These are phyloP conservation scores for Gentiana macrophylla DNA, from an alignment of 257 asterid genomes.

Conservation along the genomic window DNA sequence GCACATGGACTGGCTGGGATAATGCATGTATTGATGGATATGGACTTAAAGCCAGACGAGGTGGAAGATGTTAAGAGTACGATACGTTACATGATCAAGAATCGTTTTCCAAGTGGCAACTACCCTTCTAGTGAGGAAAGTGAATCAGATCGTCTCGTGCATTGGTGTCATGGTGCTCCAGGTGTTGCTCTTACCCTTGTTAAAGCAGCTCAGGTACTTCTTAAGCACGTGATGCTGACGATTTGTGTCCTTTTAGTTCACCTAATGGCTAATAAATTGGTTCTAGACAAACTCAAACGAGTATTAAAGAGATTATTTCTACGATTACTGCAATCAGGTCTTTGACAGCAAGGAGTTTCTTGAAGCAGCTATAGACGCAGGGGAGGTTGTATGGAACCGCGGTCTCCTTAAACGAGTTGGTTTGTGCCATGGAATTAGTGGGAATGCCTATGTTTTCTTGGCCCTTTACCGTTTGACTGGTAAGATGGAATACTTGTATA, in stretches of 20 bases:
- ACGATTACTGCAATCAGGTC: slow-evolving; percentile 19
- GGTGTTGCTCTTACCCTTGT: slow-evolving; percentile 62
- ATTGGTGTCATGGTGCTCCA: slow-evolving; percentile 88
- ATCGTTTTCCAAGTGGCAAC: slow-evolving; percentile 52
- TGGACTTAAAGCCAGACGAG: slow-evolving; percentile 41
- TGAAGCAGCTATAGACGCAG: slow-evolving; percentile 69
- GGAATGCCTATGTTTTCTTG: slow-evolving; percentile 59
- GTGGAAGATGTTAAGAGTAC: slow-evolving; percentile 53
- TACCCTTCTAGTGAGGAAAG: slow-evolving; percentile 55
- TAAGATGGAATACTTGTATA: slow-evolving; percentile 37
- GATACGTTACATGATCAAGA: slow-evolving; percentile 47
- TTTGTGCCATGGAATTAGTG: slow-evolving; percentile 76
- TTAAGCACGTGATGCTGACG: neutral
- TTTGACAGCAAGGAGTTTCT: slow-evolving; percentile 47
- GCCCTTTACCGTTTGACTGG: slow-evolving; percentile 69
- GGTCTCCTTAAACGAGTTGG: slow-evolving; percentile 71
- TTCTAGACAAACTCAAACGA: no score
- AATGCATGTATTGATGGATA: slow-evolving; percentile 45
- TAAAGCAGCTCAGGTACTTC: slow-evolving; percentile 63
- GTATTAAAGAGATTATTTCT: no score
- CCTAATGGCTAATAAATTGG: neutral
- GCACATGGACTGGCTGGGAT: slow-evolving; percentile 89
- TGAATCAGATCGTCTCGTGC: slow-evolving; percentile 46
- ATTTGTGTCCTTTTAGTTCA: neutral
- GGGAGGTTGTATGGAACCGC: slow-evolving; percentile 73